These are phyloP conservation scores for Melanomma pulvis-pyrius DNA, from an alignment of 495 filamentous ascomycete genomes.

Conservation along the genomic window DNA sequence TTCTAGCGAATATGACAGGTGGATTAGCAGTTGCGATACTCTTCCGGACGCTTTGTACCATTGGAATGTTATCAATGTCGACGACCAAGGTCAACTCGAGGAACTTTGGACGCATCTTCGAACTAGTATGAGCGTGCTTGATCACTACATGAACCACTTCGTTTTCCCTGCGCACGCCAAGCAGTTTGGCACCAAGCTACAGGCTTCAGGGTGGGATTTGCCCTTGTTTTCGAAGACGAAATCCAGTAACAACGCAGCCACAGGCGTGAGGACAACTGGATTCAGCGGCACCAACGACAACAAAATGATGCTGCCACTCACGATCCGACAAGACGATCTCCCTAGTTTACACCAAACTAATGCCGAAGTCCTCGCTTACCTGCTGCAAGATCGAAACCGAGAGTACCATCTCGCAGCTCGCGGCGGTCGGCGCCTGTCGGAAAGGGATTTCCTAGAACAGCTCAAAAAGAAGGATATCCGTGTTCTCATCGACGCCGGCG, in stretches of 20 bases:
- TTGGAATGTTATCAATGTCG: slow-evolving; percentile 56
- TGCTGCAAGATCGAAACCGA: slow-evolving; percentile 51
- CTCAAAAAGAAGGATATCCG: slow-evolving; percentile 44
- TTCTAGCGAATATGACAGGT: slow-evolving; percentile 52
- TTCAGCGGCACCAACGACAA: slow-evolving; percentile 62
- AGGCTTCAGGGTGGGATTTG: slow-evolving; percentile 59
- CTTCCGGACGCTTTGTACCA: slow-evolving; percentile 50
- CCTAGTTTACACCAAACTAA: slow-evolving; percentile 53
- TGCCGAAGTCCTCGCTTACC: slow-evolving; percentile 57
- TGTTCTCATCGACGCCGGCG: slow-evolving; percentile 57
- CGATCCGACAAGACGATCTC: slow-evolving; percentile 57
- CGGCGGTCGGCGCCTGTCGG: slow-evolving; percentile 43
- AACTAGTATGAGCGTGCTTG: slow-evolving; percentile 46
- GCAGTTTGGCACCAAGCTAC: slow-evolving; percentile 57
- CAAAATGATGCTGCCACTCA: slow-evolving; percentile 53
- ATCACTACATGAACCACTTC: slow-evolving; percentile 58
- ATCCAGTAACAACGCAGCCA: not conserved
- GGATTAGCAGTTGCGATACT: slow-evolving; percentile 37
- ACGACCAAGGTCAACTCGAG: slow-evolving; percentile 52
- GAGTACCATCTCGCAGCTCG: slow-evolving; percentile 43
- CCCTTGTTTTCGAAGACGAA: not conserved
- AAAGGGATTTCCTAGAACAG: slow-evolving; percentile 45
- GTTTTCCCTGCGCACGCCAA: slow-evolving; percentile 58
- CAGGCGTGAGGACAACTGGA: slow-evolving; percentile 48
- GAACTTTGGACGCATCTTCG: slow-evolving; percentile 45